A percentile compares a stretch with the other conserved stretches of the same genome.
phyloP scores from a whole-genome alignment of 2,329 filamentous ascomycete genomes.

The Apiospora malaysiana region DNA sequence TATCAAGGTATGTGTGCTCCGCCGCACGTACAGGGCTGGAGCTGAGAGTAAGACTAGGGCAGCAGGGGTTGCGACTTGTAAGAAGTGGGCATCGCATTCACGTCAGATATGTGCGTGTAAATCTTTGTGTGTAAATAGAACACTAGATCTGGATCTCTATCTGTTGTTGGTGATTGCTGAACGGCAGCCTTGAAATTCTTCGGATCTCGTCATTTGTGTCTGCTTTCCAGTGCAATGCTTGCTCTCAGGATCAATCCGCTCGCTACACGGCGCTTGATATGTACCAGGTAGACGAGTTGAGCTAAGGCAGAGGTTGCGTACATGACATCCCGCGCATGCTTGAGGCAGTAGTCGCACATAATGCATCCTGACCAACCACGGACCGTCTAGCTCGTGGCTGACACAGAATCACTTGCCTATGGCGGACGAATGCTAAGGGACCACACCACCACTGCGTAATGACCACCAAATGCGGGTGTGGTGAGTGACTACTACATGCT shows the following conservation, averaged over 20 bases:
- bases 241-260: neutral
- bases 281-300: neutral
- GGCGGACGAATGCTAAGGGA: neutral
- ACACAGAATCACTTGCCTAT: constrained; percentile 14
- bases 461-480: constrained; percentile 13
- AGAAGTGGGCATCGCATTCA: constrained; percentile 2
- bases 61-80: neutral
- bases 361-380: constrained; percentile 17
- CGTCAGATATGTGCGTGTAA: constrained; percentile 9
- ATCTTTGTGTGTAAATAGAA: neutral
- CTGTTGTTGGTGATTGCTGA: neutral
- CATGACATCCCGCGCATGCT: constrained; percentile 4
- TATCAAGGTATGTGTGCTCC: constrained; percentile 2
- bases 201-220: neutral
- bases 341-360: constrained; percentile 9
- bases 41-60: constrained; percentile 7
- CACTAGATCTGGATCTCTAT: neutral
- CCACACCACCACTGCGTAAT: constrained; percentile 16
- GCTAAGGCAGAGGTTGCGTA: neutral
- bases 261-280: neutral
- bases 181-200: neutral
- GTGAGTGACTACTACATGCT: neutral
- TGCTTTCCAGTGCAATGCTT: neutral
- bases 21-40: constrained; percentile 12
- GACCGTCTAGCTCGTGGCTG: constrained; percentile 14